phyloP scores from a whole-genome alignment of 2,329 filamentous ascomycete species.

The Didymella segeticola region DNA sequence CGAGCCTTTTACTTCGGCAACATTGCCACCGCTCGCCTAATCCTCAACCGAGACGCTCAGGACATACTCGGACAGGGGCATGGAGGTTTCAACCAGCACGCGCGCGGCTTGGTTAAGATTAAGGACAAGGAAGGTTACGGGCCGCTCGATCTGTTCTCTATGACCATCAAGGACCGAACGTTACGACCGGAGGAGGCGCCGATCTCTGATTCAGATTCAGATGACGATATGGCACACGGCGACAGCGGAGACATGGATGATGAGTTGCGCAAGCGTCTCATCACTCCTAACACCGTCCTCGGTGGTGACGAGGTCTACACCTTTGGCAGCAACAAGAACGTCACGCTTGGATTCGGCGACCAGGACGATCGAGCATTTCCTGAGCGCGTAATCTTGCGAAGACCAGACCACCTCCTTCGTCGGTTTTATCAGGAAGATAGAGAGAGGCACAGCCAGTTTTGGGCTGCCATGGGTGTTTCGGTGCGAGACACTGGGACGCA shows the following conservation, averaged over 20 bases:
- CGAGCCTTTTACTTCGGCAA: conserved; percentile 90
- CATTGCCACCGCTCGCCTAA: conserved; percentile 79
- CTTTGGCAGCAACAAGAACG: conserved; percentile 96
- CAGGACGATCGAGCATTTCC: conserved; percentile 94
- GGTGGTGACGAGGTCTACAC: conserved; percentile 86
- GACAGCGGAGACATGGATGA: conserved; percentile 53
- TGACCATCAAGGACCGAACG: conserved; percentile 82
- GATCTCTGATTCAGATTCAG: conserved; percentile 58
- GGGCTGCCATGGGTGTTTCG: conserved; percentile 46
- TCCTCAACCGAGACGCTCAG: conserved; percentile 78
- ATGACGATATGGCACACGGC: conserved; percentile 55
- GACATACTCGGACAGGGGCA: conserved; percentile 69
- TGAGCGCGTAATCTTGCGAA: conserved; percentile 77
- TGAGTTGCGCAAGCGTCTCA: conserved; percentile 31
- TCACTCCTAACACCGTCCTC: conserved; percentile 48
- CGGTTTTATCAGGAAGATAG: conserved; percentile 75
- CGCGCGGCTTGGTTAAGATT: conserved; percentile 84
- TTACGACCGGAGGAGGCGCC: conserved; percentile 53
- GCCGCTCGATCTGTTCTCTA: conserved; percentile 89
- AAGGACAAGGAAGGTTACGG: conserved; percentile 96
- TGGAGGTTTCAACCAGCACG: conserved; percentile 64
- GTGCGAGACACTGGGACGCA: conserved; percentile 29
- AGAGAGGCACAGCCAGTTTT: conserved; percentile 52
- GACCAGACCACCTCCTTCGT: conserved; percentile 78
- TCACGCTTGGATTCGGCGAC: conserved; percentile 92